Evolutionary conservation across 768 basidiomycete genomes (phyloP).

Genomic region (Russula sp.): DNA sequence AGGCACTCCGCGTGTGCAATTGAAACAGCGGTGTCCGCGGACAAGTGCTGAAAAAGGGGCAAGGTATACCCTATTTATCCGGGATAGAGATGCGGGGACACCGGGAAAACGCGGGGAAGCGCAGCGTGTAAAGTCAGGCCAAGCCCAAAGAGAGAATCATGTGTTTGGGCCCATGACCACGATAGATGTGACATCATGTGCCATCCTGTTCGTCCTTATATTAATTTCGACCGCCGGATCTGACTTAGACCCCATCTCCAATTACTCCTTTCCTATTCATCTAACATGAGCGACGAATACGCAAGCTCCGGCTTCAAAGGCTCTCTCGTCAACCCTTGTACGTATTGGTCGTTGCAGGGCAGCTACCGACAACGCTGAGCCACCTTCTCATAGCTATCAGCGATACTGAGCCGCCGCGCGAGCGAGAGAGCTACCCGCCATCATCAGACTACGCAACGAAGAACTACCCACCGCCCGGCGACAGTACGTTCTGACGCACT

Average conservation of each 20-base stretch:
- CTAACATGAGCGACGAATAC: constrained; percentile 23
- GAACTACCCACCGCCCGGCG: constrained; percentile 24
- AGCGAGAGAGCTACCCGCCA: constrained; percentile 7
- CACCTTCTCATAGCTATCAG: background rate
- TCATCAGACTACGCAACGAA: constrained; percentile 19
- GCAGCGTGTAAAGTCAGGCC: too few species aligned
- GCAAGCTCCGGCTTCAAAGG: constrained; percentile 23
- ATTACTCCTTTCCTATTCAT: background rate
- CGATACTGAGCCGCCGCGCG: constrained; percentile 5
- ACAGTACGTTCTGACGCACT: constrained; percentile 9
- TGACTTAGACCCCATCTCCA: background rate
- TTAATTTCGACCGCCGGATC: background rate
- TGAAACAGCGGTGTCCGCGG: too few species aligned
- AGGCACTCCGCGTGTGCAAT: too few species aligned
- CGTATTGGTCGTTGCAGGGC: background rate
- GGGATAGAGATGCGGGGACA: background rate
- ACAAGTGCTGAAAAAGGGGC: too few species aligned
- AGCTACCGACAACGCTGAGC: background rate
- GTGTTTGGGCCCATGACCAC: background rate
- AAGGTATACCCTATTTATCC: too few species aligned
- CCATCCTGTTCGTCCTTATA: background rate
- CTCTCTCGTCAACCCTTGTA: constrained; percentile 19
- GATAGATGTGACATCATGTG: constrained; percentile 2
- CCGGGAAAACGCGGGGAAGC: background rate
- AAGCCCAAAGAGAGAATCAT: background rate